Evolutionary conservation across 1,284 basidiomycete species (phyloP).

Genomic region (Trametes versicolor): DNA sequence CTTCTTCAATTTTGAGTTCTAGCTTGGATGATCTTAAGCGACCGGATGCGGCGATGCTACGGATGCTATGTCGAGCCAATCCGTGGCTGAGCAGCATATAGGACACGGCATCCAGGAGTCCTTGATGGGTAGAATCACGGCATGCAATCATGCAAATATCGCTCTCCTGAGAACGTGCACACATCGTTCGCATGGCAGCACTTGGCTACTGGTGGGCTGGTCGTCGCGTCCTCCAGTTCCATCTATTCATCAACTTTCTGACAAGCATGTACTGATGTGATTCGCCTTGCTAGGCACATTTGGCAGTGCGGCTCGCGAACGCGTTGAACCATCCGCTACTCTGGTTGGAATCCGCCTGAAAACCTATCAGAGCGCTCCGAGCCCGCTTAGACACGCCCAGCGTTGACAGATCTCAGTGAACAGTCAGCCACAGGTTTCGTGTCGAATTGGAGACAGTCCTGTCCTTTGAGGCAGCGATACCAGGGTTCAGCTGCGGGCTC

Average conservation of each 20-base stretch:
- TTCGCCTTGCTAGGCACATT: background rate
- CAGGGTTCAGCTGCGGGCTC: background rate
- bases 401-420: background rate
- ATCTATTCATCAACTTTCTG: background rate
- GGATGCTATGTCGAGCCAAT: conserved; percentile 9
- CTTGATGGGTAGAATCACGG: background rate
- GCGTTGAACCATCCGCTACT: background rate
- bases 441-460: background rate
- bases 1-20: background rate
- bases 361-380: background rate
- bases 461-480: background rate
- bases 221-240: no score
- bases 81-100: background rate
- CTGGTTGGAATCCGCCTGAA: background rate
- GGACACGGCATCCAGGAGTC: background rate
- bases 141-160: background rate
- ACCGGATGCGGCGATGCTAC: background rate
- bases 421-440: background rate
- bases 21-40: background rate
- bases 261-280: background rate
- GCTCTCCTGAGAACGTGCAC: background rate
- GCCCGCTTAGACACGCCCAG: background rate
- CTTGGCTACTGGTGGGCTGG: background rate
- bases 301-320: background rate
- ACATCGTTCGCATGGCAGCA: background rate